Conservation (phyloP, 2,329 filamentous ascomycete species). For the Colletotrichum tropicale region DNA sequence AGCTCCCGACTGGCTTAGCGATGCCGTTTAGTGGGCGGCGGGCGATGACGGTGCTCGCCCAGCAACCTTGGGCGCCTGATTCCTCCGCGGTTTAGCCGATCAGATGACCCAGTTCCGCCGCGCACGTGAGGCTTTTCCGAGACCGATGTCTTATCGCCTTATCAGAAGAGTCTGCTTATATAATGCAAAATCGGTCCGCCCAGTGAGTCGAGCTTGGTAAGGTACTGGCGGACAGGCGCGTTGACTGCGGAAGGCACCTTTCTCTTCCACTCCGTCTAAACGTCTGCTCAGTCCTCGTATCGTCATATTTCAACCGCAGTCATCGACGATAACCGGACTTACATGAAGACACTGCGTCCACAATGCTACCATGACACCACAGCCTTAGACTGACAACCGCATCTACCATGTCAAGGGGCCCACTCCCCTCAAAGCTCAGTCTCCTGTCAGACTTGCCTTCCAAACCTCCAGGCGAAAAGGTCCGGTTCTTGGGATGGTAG, state of each 20-base stretch:
- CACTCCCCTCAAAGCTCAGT: conserved; percentile 67
- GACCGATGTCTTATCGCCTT: neutral
- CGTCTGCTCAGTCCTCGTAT: neutral
- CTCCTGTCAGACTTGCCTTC: conserved; percentile 66
- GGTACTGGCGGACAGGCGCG: neutral
- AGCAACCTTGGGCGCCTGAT: conserved; percentile 5
- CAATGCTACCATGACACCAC: neutral
- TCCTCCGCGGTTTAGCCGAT: conserved; percentile 11
- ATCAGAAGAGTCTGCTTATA: neutral
- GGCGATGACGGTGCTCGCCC: conserved; percentile 17
- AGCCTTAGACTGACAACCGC: neutral
- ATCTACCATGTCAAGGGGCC: conserved; percentile 56
- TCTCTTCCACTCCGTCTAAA: too few relatives aligned
- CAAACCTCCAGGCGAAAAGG: conserved; percentile 69
- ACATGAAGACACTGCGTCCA: neutral
- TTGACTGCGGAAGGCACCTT: neutral
- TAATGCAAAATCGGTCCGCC: neutral
- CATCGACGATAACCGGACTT: neutral
- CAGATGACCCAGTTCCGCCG: conserved; percentile 1
- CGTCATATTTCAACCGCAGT: neutral
- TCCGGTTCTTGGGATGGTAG: conserved; percentile 92
- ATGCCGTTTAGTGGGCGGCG: conserved; percentile 17
- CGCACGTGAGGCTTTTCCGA: neutral
- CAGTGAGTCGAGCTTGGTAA: neutral
- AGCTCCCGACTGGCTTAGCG: conserved; percentile 20